Conservation (phyloP, 768 basidiomycete species). For the Macrolepiota dolichaula region DNA sequence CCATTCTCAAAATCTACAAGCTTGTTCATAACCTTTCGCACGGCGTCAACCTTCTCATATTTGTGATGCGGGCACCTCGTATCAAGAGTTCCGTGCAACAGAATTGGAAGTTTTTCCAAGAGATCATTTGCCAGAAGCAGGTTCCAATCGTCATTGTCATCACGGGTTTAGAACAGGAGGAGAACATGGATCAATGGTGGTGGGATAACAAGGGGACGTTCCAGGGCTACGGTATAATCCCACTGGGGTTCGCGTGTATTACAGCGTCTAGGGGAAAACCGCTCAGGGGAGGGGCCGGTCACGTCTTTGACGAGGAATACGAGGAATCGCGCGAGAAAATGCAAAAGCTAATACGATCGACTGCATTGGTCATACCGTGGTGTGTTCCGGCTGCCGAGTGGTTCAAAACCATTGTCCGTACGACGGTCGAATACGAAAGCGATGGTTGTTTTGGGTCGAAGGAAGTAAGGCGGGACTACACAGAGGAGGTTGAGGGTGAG, state of each 20-base stretch:
- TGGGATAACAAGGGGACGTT: conserved; percentile 24
- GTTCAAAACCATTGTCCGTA: not conserved
- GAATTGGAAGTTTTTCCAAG: conserved; percentile 36
- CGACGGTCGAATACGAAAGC: not conserved
- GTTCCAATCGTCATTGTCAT: conserved; percentile 37
- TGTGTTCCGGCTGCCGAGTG: not conserved
- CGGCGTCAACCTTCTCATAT: conserved; percentile 38
- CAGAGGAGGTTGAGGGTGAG: not conserved
- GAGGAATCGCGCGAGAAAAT: conserved; percentile 10
- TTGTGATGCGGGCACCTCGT: conserved; percentile 35
- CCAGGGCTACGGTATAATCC: conserved; percentile 23
- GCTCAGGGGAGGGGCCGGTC: not conserved
- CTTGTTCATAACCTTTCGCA: conserved; percentile 30
- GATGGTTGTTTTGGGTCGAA: not conserved
- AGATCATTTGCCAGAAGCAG: conserved; percentile 31
- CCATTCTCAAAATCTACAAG: conserved; percentile 22
- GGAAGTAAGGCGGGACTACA: not conserved
- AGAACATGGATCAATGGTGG: conserved; percentile 29
- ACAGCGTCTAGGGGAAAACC: conserved; percentile 31
- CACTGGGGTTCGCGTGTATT: conserved; percentile 32
- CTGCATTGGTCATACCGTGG: not conserved
- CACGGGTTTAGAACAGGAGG: conserved; percentile 26
- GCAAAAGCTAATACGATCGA: conserved; percentile 5
- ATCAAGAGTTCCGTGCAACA: conserved; percentile 28
- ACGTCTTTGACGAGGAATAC: conserved; percentile 10